phyloP scores from a whole-genome alignment of 306 rosid species.

The Gastrolobium bilobum region DNA sequence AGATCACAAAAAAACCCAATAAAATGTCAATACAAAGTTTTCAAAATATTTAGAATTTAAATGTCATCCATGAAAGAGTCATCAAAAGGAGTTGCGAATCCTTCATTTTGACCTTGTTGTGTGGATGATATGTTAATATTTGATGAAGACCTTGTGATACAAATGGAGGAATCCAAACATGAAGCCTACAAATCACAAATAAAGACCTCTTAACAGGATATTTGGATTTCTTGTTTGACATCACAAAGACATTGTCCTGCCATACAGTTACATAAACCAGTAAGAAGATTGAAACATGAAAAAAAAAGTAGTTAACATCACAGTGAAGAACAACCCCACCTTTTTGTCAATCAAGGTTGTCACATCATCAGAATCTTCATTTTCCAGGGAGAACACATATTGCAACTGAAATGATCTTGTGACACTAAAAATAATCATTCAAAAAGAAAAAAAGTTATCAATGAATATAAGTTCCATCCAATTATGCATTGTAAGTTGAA shows the following conservation, averaged over 20 bases:
- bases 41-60: too few relatives aligned
- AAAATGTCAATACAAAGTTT: too few relatives aligned
- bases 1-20: too few relatives aligned
- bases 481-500: constrained; percentile 42
- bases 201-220: too few relatives aligned
- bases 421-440: constrained; percentile 56
- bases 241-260: constrained; percentile 97
- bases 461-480: constrained; percentile 4
- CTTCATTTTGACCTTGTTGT: too few relatives aligned
- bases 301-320: constrained; percentile 32
- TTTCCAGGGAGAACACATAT: constrained; percentile 93
- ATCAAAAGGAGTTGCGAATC: too few relatives aligned
- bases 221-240: constrained; percentile 99
- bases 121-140: too few relatives aligned
- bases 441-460: constrained; percentile 11
- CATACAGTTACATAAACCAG: constrained; percentile 47
- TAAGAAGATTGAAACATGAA: constrained; percentile 40
- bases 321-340: constrained; percentile 56
- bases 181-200: too few relatives aligned
- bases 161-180: too few relatives aligned
- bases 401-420: constrained; percentile 90
- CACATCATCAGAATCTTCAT: constrained; percentile 90
- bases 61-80: too few relatives aligned
- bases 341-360: constrained; percentile 96
- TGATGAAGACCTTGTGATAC: too few relatives aligned